A percentile compares a stretch with the other conserved stretches of the same genome.
Conservation (phyloP, 768 basidiomycete genomes). For the Pisolithus albus region DNA sequence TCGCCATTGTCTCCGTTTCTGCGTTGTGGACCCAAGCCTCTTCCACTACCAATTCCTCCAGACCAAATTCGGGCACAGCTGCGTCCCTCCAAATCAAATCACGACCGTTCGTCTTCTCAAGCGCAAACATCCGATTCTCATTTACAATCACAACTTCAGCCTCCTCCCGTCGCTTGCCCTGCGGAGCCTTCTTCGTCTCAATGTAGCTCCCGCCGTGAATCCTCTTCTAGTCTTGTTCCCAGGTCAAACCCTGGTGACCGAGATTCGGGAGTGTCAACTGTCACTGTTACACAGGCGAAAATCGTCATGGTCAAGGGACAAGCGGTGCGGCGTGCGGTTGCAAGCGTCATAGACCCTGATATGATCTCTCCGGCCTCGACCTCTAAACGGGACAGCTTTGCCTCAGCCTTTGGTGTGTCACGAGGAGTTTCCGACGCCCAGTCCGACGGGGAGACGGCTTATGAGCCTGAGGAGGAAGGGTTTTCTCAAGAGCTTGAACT, state of each 20-base stretch:
- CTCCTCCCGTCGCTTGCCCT: slow-evolving; percentile 2
- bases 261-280: slow-evolving; percentile 31
- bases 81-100: slow-evolving; percentile 20
- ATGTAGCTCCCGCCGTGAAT: slow-evolving; percentile 6
- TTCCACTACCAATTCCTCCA: slow-evolving; percentile 21
- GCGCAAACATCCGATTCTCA: slow-evolving; percentile 1
- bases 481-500: slow-evolving; percentile 8
- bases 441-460: slow-evolving; percentile 1
- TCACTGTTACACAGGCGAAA: slow-evolving; percentile 38
- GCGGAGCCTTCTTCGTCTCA: not conserved
- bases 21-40: slow-evolving; percentile 17
- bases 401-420: slow-evolving; percentile 8
- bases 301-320: slow-evolving; percentile 42
- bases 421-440: not conserved
- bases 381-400: slow-evolving; percentile 10
- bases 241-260: slow-evolving; percentile 18
- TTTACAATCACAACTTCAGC: slow-evolving; percentile 7
- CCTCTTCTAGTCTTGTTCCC: slow-evolving; percentile 13
- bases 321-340: slow-evolving; percentile 44
- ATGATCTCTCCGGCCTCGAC: slow-evolving; percentile 10
- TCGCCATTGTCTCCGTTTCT: slow-evolving; percentile 20
- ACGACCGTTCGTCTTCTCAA: slow-evolving; percentile 12
- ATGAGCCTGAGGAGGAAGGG: slow-evolving; percentile 2
- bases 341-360: slow-evolving; percentile 41
- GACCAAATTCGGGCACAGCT: slow-evolving; percentile 25